These are phyloP conservation scores for Saksenaea vasiformis DNA, from an alignment of 371 early-diverging fungal species.

Conservation along the genomic window DNA sequence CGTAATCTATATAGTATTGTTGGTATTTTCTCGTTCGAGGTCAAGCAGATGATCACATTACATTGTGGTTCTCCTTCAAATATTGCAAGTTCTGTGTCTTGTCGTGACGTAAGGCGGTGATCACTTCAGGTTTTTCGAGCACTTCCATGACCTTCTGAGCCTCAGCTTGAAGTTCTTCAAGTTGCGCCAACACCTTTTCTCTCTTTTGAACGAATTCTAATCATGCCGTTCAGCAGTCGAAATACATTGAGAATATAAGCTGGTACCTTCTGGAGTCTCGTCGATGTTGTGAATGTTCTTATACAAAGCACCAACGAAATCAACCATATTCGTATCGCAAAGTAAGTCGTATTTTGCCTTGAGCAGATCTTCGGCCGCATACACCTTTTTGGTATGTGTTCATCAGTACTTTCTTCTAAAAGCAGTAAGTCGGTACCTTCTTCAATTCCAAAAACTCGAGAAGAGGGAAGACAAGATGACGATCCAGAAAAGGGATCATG, in stretches of 20 bases:
- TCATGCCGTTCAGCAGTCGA: background rate
- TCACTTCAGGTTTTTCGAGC: constrained; percentile 89
- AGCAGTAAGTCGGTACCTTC: constrained; percentile 49
- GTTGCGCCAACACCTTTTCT: constrained; percentile 68
- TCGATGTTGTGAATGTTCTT: constrained; percentile 74
- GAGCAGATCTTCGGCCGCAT: constrained; percentile 70
- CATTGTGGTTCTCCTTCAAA: constrained; percentile 80
- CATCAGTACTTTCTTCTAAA: background rate
- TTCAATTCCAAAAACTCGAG: constrained; percentile 84
- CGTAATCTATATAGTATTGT: constrained; percentile 60
- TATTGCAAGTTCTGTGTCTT: constrained; percentile 86
- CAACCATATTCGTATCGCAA: constrained; percentile 90
- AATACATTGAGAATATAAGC: background rate
- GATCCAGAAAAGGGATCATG: constrained; percentile 89
- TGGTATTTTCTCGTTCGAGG: background rate
- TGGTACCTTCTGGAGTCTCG: constrained; percentile 63
- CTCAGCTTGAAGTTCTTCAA: constrained; percentile 74
- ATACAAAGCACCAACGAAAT: constrained; percentile 82
- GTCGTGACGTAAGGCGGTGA: constrained; percentile 87
- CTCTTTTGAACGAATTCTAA: constrained; percentile 76
- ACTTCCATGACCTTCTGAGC: constrained; percentile 85
- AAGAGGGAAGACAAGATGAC: constrained; percentile 89
- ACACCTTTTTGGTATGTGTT: constrained; percentile 68
- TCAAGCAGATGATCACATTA: constrained; percentile 28
- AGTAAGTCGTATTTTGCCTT: constrained; percentile 89